These are phyloP conservation scores for Arthrinium phaeospermum DNA, from an alignment of 2,329 filamentous ascomycete genomes.

Conservation along the genomic window DNA sequence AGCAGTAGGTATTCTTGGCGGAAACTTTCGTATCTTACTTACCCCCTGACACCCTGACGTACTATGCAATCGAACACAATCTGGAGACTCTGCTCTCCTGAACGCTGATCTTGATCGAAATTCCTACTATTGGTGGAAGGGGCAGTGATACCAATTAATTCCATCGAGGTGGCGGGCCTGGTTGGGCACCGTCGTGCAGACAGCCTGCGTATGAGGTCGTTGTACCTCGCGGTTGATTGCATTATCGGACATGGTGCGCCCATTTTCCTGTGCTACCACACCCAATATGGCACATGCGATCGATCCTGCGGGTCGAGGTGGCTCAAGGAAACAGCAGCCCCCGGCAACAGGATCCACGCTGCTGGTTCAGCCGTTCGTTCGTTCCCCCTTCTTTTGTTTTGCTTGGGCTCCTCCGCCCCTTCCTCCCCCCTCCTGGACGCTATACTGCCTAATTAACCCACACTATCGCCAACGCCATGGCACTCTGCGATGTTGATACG, in stretches of 20 bases:
- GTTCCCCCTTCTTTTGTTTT: too few species aligned
- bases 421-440: not conserved
- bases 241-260: constrained; percentile 20
- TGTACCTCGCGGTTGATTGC: constrained; percentile 17
- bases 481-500: not conserved
- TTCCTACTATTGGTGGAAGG: not conserved
- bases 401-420: not conserved
- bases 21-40: not conserved
- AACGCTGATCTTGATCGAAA: not conserved
- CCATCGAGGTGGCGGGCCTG: not conserved
- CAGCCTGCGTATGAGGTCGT: not conserved
- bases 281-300: constrained; percentile 7
- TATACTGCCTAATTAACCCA: not conserved
- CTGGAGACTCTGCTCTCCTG: not conserved
- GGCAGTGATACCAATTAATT: constrained; percentile 16
- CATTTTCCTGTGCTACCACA: not conserved
- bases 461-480: not conserved
- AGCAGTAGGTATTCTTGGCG: not conserved
- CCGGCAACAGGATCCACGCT: constrained; percentile 2
- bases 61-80: not conserved
- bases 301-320: constrained; percentile 19
- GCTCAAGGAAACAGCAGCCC: not conserved
- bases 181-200: not conserved
- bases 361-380: constrained; percentile 6
- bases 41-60: not conserved